Percentiles rank a stretch among this genome's conserved stretches.
These are phyloP conservation scores for Aechmea fasciata DNA, from an alignment of 176 grass and related monocot genomes.

Conservation along the genomic window DNA sequence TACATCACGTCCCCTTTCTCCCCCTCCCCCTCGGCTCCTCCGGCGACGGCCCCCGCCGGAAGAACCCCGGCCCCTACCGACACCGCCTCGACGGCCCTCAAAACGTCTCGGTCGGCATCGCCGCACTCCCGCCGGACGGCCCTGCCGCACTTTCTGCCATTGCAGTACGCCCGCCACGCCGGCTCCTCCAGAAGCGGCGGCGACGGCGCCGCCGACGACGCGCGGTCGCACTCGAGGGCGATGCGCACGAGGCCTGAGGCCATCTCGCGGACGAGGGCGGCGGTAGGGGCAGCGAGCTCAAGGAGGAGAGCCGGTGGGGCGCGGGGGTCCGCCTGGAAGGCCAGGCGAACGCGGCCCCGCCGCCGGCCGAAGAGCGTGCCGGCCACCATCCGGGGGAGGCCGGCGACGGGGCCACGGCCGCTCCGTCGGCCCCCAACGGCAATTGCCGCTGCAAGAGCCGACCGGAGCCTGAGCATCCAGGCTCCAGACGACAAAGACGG, in stretches of 20 bases:
- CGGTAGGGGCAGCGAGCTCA: constrained; percentile 66
- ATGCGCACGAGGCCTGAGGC: constrained; percentile 85
- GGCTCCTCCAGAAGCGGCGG: constrained; percentile 52
- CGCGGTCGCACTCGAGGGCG: constrained; percentile 63
- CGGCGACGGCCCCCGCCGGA: constrained; percentile 25
- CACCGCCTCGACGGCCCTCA: constrained; percentile 58
- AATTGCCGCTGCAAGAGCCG: constrained; percentile 51
- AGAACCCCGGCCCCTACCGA: constrained; percentile 79
- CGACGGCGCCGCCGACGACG: constrained; percentile 12
- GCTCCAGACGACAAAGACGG: constrained; percentile 18
- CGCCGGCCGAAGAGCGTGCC: constrained; percentile 87
- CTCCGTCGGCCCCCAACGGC: constrained; percentile 23
- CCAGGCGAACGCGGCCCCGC: constrained; percentile 59
- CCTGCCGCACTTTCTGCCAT: constrained; percentile 80
- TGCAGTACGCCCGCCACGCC: constrained; percentile 82
- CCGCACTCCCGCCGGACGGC: constrained; percentile 69
- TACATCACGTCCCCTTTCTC: constrained; percentile 71
- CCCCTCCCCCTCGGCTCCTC: neutral
- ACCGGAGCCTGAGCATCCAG: constrained; percentile 39
- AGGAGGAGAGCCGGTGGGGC: constrained; percentile 61
- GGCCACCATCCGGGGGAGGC: constrained; percentile 61
- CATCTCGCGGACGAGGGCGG: constrained; percentile 90
- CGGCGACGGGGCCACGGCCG: neutral
- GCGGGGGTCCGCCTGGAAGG: constrained; percentile 77
- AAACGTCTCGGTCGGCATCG: constrained; percentile 56